A percentile compares a stretch with the other conserved stretches of the same genome.
Conservation (phyloP, 352 stramenopile species). For the Pythium pectinolyticum region DNA sequence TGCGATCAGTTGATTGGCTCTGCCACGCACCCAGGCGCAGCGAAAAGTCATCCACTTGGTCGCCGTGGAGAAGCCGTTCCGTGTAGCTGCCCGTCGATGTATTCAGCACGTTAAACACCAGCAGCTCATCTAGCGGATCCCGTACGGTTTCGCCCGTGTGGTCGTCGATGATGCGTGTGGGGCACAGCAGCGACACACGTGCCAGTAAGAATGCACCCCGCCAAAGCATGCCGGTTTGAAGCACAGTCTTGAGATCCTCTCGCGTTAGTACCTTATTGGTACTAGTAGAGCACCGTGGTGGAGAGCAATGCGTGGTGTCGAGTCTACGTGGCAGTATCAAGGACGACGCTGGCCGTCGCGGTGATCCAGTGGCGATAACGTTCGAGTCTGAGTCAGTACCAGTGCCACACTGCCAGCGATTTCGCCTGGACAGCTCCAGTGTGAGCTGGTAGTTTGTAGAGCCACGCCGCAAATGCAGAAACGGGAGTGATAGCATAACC, state of each 20-base stretch:
- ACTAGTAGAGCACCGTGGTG: too few species aligned
- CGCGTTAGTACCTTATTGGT: not conserved
- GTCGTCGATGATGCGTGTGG: slow-evolving; percentile 20
- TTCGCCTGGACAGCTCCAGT: slow-evolving; percentile 1
- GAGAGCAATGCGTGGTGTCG: slow-evolving; percentile 8
- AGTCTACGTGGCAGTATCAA: slow-evolving; percentile 2
- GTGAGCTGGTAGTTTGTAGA: not conserved
- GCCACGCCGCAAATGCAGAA: slow-evolving; percentile 5
- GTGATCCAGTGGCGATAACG: slow-evolving; percentile 10
- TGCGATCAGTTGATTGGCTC: not conserved
- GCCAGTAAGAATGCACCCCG: slow-evolving; percentile 49
- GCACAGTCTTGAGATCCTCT: slow-evolving; percentile 28
- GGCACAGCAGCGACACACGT: slow-evolving; percentile 32
- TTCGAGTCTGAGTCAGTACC: too few species aligned
- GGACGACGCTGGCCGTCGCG: slow-evolving; percentile 11
- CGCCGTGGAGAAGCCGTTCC: slow-evolving; percentile 12
- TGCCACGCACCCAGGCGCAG: slow-evolving; percentile 19
- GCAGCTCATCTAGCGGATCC: slow-evolving; percentile 23
- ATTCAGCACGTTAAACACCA: slow-evolving; percentile 49
- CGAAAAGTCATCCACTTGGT: slow-evolving; percentile 33
- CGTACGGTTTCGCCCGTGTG: slow-evolving; percentile 5
- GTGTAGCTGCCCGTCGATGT: slow-evolving; percentile 33
- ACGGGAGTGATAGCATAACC: slow-evolving; percentile 17
- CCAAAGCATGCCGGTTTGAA: slow-evolving; percentile 62
- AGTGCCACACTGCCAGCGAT: slow-evolving; percentile 19